phyloP scores from a whole-genome alignment of 306 rosid genomes.

The Prunus kanzakura region DNA sequence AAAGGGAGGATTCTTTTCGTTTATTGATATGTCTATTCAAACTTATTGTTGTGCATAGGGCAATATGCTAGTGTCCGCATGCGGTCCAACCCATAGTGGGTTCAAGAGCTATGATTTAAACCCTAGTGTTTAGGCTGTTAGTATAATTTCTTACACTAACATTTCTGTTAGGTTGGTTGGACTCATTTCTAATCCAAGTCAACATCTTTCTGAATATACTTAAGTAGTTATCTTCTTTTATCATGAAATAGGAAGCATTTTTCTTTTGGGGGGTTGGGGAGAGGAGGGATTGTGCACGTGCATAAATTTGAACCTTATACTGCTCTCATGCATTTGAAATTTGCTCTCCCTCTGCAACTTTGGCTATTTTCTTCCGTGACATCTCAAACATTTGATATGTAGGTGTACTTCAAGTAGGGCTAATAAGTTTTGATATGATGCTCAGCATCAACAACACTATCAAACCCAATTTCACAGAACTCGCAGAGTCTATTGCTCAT shows the following conservation, averaged over 20 bases:
- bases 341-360: constrained; percentile 1
- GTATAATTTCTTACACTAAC: background rate
- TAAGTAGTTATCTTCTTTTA: too few species aligned
- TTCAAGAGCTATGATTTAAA: background rate
- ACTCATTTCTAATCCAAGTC: background rate
- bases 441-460: constrained; percentile 33
- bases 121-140: background rate
- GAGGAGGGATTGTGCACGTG: too few species aligned
- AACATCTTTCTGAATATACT: too few species aligned
- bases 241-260: too few species aligned
- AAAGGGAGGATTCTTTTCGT: background rate
- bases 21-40: background rate
- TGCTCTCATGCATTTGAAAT: background rate
- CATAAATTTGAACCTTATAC: too few species aligned
- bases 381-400: constrained; percentile 6
- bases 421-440: constrained; percentile 40
- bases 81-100: too few species aligned
- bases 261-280: too few species aligned
- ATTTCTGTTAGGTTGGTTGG: background rate
- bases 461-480: constrained; percentile 42
- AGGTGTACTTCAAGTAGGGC: constrained; percentile 42
- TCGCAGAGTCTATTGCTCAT: constrained; percentile 38
- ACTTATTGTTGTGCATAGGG: background rate
- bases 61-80: background rate
- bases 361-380: constrained; percentile 14